A percentile compares a stretch with the other conserved stretches of the same genome.
These are phyloP conservation scores for Fraxinus ornus DNA, from an alignment of 305 asterid genomes.

Conservation along the genomic window DNA sequence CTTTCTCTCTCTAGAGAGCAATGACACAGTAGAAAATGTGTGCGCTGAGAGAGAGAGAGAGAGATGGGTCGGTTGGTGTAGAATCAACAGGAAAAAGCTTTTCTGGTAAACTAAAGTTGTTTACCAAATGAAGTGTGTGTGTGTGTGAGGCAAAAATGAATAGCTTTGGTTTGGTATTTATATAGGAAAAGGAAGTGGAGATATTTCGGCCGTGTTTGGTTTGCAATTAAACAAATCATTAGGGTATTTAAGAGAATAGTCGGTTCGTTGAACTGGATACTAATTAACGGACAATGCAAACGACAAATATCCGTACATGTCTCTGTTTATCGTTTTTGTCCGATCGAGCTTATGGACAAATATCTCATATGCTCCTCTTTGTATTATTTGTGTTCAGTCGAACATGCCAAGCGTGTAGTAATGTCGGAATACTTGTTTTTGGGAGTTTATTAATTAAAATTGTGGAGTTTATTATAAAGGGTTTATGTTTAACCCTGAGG, in stretches of 20 bases:
- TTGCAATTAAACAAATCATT: not conserved
- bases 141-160: slow-evolving; percentile 3
- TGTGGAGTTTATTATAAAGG: not conserved
- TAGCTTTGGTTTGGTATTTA: not conserved
- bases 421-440: not conserved
- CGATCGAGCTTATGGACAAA: not conserved
- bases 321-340: not conserved
- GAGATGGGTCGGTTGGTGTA: slow-evolving; percentile 41
- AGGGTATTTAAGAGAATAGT: not conserved
- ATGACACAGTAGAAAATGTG: not conserved
- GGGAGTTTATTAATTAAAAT: not conserved
- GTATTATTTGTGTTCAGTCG: not conserved
- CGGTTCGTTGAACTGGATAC: not conserved
- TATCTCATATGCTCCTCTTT: not conserved
- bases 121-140: slow-evolving; percentile 46
- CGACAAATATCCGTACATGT: not conserved
- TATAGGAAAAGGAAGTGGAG: not conserved
- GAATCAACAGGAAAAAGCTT: slow-evolving; percentile 32
- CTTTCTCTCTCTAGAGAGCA: not conserved
- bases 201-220: not conserved
- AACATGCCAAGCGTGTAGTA: not conserved
- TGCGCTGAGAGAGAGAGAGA: not conserved
- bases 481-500: not conserved
- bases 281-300: not conserved
- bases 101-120: slow-evolving; percentile 65